Base-by-base conservation (phyloP, 345 rosid species). In the Durio zibethinus region DNA sequence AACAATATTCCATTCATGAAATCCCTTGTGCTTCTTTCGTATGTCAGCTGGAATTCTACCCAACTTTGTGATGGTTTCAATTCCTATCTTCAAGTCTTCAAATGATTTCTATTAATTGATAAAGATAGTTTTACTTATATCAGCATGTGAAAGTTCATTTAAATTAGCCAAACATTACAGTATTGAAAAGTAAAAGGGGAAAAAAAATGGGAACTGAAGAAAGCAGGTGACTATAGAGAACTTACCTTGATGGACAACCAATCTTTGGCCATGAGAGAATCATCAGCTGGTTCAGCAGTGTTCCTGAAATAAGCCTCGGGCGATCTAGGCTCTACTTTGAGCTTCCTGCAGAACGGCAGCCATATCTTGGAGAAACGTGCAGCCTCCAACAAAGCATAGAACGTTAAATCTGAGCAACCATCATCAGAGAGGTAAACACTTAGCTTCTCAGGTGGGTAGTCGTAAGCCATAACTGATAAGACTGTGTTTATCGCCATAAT, bases 341-440 rank as follows among this genome's bases (percentile, higher is more conserved):
- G 77, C 45, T 62, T 84, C 71, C 81, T 84, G 83, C 92, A 89
- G 25, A 78, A 89, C 0, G 90, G 90, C 10, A 64, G 25, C 69
- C 27, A 36, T 36, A 0, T 18, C 47, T 10, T 85, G 4, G 89
- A 84, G 52, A 84, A 86, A 12, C 31, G 48, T 42, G 89, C 86
- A 47, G 92, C 90, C 69, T 89, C 89, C 5, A 86, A 38, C 16
- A 89, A 75, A 43, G 90, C 90, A 77, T 86, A 89, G 68, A 83
- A 86, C 0, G 85, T 87, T 36, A 83, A 53, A 29, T 79, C 82
- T 0, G 89, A 86, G 7, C 84, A 84, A 40, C 87, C 93, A 64
- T 90, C 97, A 29, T 93, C 98, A 1, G 94, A 90, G 4, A 90
- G 81, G 61, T 89, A 88, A 8, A 87, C 83, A 16, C 85, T 82